Conservation (phyloP, 495 filamentous ascomycete species). For the Glonium stellatum region DNA sequence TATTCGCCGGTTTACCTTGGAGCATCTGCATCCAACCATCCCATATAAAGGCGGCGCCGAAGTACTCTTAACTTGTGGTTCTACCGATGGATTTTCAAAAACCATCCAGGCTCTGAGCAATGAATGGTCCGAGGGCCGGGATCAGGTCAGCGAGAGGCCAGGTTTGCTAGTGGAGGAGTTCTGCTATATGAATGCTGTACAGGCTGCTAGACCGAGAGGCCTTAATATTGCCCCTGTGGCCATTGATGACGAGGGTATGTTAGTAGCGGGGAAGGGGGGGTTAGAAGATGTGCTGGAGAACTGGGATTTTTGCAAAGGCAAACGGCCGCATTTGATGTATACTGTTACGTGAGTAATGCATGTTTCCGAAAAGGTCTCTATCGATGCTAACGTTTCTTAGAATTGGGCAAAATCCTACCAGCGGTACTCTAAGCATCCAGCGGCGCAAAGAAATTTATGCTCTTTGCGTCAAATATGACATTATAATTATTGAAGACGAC, state of each 20-base stretch:
- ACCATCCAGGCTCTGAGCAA: conserved; percentile 63
- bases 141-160: conserved; percentile 59
- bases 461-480: conserved; percentile 75
- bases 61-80: conserved; percentile 67
- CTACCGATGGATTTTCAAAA: conserved; percentile 80
- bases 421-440: conserved; percentile 59
- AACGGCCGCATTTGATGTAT: conserved; percentile 78
- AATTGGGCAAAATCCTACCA: conserved; percentile 88
- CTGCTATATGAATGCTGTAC: conserved; percentile 67
- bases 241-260: conserved; percentile 75
- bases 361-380: neutral
- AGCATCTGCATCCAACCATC: conserved; percentile 71
- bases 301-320: conserved; percentile 69
- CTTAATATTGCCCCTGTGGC: conserved; percentile 63
- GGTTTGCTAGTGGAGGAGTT: conserved; percentile 72
- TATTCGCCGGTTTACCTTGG: conserved; percentile 66
- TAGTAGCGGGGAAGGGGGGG: conserved; percentile 56
- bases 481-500: conserved; percentile 90
- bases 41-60: conserved; percentile 73
- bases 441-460: conserved; percentile 73
- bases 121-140: conserved; percentile 60
- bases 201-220: conserved; percentile 59
- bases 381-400: conserved; percentile 36
- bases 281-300: conserved; percentile 70
- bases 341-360: conserved; percentile 67